A percentile compares a stretch with the other conserved stretches of the same genome.
These are phyloP conservation scores for Pythium insidiosum DNA, from an alignment of 352 stramenopile species.

Conservation along the genomic window DNA sequence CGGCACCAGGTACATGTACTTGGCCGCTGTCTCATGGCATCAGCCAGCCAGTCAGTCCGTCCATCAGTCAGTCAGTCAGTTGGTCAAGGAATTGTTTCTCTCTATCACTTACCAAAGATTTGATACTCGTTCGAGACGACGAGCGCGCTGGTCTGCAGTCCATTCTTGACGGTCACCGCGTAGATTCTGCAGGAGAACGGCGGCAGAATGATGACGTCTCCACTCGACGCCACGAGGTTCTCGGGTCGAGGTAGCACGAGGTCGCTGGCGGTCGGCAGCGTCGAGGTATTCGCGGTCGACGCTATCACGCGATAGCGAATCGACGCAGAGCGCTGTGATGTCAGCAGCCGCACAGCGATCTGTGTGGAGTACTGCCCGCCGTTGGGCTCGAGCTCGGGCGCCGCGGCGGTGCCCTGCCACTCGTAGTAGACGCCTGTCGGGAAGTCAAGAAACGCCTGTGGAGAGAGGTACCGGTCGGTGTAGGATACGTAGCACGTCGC, in stretches of 20 bases:
- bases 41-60: too few relatives aligned
- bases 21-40: too few relatives aligned
- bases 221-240: slow-evolving; percentile 23
- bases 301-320: slow-evolving; percentile 53
- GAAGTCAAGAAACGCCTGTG: slow-evolving; percentile 58
- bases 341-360: slow-evolving; percentile 43
- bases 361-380: slow-evolving; percentile 51
- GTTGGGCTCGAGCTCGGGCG: slow-evolving; percentile 45
- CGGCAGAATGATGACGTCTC: slow-evolving; percentile 42
- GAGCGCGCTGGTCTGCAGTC: slow-evolving; percentile 39
- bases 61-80: too few relatives aligned
- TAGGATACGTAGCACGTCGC: slow-evolving; percentile 65
- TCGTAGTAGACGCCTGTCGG: slow-evolving; percentile 69
- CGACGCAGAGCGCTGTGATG: slow-evolving; percentile 31
- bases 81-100: too few relatives aligned
- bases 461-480: slow-evolving; percentile 55
- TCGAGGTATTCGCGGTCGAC: slow-evolving; percentile 8
- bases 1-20: slow-evolving; percentile 64
- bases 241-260: slow-evolving; percentile 21
- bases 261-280: neutral
- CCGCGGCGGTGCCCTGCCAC: slow-evolving; percentile 45
- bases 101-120: slow-evolving; percentile 55
- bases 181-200: slow-evolving; percentile 52
- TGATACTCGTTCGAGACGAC: slow-evolving; percentile 39
- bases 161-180: slow-evolving; percentile 53